Evolutionary conservation across 192 early-diverging fungal species (phyloP).

Genomic region (Funneliformis geosporum): DNA sequence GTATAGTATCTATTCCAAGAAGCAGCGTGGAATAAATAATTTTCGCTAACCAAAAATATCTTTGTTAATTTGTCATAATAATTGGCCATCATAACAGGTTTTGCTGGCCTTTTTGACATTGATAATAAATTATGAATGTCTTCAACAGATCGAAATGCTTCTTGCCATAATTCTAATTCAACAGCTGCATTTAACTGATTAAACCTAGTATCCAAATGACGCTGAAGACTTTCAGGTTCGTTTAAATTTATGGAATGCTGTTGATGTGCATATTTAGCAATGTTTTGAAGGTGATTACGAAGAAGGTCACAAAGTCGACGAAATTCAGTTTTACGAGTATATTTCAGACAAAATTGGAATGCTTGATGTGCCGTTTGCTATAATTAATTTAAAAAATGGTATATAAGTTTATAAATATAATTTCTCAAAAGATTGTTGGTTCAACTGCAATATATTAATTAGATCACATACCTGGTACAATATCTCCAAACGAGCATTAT

Average conservation of each 20-base stretch:
- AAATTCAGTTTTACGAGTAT: constrained; percentile 98
- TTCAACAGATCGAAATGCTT: constrained; percentile 95
- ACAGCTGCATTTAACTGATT: constrained; percentile 93
- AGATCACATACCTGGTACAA: constrained; percentile 75
- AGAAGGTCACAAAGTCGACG: constrained; percentile 96
- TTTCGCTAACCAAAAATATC: constrained; percentile 96
- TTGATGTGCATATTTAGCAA: constrained; percentile 92
- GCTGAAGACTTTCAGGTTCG: constrained; percentile 94
- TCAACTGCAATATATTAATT: not conserved
- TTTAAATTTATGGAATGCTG: constrained; percentile 92
- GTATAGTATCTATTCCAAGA: constrained; percentile 92
- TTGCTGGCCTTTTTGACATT: constrained; percentile 87
- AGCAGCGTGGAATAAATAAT: constrained; percentile 97
- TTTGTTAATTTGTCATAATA: constrained; percentile 98
- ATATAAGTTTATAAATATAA: too few species aligned
- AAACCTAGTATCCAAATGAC: constrained; percentile 95
- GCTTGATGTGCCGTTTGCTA: constrained; percentile 80
- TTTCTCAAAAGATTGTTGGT: too few species aligned
- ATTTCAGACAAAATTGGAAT: constrained; percentile 94
- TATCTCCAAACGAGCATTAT: constrained; percentile 92
- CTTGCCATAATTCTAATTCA: constrained; percentile 99
- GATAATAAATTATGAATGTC: constrained; percentile 95
- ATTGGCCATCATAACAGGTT: constrained; percentile 94
- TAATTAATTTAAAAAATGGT: too few species aligned
- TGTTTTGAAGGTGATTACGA: constrained; percentile 88